Base-by-base conservation (phyloP, 371 early-diverging fungal species). In the Capillidium heterosporum region DNA sequence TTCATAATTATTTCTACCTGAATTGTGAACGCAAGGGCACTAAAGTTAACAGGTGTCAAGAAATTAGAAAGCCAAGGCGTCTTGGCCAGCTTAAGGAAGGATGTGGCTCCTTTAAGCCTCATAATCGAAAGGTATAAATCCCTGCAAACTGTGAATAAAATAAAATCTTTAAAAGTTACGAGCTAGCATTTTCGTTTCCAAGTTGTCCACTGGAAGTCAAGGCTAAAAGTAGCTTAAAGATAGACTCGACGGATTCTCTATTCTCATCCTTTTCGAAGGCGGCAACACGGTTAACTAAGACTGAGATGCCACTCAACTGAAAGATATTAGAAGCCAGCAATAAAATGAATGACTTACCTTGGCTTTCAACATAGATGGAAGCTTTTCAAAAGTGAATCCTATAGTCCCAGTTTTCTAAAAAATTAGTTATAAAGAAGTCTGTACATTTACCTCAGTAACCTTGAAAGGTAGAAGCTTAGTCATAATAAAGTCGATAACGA, bases 61-160 rank as follows among this genome's bases (percentile, higher is more conserved):
- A 74, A 62, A 39, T 66, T 61, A 28, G 78, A 75, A 57, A 77
- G 80, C 17, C 63, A 62, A 1, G 64, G 59, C 19, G 67, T 59
- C 1, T 73, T 65, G 1, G 82, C 74, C 2, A 92, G 69, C 63
- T 81, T 81, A 32, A 92, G 63, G 48, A 85, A 59, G 5, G 77
- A 66, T 29, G 72, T 64, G 1, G 81, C 78, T 0, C 89, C 89
- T 1, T 73, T 69, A 35, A 90, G 65, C 27, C 87, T 77, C 51
- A 85, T 52, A 57, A 82, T 78, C 27, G 62, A 64, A 60, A 19
- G 66, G 35, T 23, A 31, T 19, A 31, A 29, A 0, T 32, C 21
- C 21, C 3, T 28, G 29, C n/a, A 15, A 7, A 21, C 31, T 43
- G 24, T 15, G 3, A 31, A 15, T 43, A 27, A n/a, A 17, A 19